Evolutionary conservation across 2,329 filamentous ascomycete species (phyloP).

Genomic region (Pseudocercospora fijiensis): DNA sequence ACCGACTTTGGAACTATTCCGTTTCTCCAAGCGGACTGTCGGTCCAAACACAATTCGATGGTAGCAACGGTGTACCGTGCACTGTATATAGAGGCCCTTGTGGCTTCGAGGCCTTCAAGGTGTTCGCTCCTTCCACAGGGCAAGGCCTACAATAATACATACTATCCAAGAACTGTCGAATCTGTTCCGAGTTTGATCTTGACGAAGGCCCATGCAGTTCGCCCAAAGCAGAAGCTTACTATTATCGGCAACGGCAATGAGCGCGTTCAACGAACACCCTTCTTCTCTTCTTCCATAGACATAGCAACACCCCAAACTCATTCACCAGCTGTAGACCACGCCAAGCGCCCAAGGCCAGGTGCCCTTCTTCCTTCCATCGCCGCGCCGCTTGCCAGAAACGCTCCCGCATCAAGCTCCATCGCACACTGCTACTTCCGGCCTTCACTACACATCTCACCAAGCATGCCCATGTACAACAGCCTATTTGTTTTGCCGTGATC

Average conservation of each 20-base stretch:
- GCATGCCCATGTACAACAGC: not conserved
- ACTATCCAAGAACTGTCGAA: not conserved
- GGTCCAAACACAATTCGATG: too few species aligned
- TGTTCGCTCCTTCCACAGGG: too few species aligned
- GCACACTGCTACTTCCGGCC: not conserved
- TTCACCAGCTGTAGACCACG: not conserved
- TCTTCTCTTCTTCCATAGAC: not conserved
- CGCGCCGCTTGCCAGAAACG: not conserved
- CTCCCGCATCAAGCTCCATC: not conserved
- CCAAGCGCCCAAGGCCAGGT: not conserved
- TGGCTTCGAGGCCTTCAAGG: too few species aligned
- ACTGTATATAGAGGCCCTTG: too few species aligned
- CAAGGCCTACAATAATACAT: too few species aligned
- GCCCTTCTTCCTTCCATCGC: not conserved
- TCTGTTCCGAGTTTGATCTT: too few species aligned
- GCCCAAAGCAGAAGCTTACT: not conserved
- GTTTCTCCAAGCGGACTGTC: too few species aligned
- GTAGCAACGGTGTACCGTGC: too few species aligned
- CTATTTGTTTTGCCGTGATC: not conserved
- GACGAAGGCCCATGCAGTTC: too few species aligned
- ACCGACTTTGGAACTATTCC: too few species aligned
- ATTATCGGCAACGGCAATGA: not conserved
- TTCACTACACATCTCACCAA: not conserved
- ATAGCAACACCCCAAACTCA: not conserved
- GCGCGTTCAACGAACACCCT: not conserved